These are phyloP conservation scores for Wickerhamomyces sydowiorum DNA, from an alignment of 805 yeast species.

Conservation along the genomic window DNA sequence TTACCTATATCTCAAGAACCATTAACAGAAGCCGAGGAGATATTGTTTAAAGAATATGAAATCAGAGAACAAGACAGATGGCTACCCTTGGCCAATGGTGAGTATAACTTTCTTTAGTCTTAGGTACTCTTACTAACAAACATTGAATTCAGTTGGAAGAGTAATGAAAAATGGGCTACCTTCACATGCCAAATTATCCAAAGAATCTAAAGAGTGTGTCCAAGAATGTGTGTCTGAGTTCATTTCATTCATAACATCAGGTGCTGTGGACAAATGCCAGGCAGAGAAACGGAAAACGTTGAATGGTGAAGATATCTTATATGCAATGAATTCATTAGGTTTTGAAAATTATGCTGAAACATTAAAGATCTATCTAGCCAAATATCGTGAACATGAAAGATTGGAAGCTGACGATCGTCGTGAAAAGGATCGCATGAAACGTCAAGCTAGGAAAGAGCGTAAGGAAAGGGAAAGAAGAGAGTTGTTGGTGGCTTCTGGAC, in stretches of 20 bases:
- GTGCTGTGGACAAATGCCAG: slow-evolving; percentile 71
- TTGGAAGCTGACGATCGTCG: slow-evolving; percentile 20
- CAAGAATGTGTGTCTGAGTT: slow-evolving; percentile 83
- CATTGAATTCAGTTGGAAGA: slow-evolving; percentile 42
- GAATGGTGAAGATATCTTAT: slow-evolving; percentile 74
- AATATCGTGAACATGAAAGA: slow-evolving; percentile 48
- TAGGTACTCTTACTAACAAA: slow-evolving; percentile 13
- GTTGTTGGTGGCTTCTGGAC: background rate
- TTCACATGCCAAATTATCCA: slow-evolving; percentile 64
- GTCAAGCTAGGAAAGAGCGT: slow-evolving; percentile 16
- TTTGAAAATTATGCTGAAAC: slow-evolving; percentile 81
- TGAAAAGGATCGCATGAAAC: slow-evolving; percentile 17
- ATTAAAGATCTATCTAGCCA: slow-evolving; percentile 68
- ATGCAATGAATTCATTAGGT: slow-evolving; percentile 66
- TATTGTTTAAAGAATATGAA: slow-evolving; percentile 33
- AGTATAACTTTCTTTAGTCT: no score
- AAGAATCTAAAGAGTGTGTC: slow-evolving; percentile 75
- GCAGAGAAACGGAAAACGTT: slow-evolving; percentile 71
- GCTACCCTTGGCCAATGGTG: slow-evolving; percentile 76
- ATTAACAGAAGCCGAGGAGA: slow-evolving; percentile 7
- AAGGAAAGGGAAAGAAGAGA: slow-evolving; percentile 12
- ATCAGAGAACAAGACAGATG: slow-evolving; percentile 74
- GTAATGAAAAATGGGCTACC: slow-evolving; percentile 73
- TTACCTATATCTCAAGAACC: background rate
- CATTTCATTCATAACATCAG: slow-evolving; percentile 75